Conservation (phyloP, 495 filamentous ascomycete genomes). For the Talaromyces proteolyticus region DNA sequence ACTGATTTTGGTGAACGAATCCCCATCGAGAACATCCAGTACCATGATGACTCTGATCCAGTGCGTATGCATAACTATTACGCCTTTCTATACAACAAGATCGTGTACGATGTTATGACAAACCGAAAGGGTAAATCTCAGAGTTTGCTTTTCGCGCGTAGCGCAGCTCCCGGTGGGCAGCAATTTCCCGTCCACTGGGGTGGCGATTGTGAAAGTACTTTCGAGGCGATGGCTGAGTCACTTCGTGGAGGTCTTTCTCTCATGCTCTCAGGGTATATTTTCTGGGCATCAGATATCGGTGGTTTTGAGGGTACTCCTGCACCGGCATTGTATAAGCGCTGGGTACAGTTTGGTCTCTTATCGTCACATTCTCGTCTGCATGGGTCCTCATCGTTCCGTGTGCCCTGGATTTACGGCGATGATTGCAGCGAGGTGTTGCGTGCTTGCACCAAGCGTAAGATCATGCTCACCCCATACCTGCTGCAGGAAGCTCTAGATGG, state of each 20-base stretch:
- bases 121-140: conserved; percentile 48
- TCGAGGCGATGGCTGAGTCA: conserved; percentile 67
- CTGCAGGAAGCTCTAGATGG: conserved; percentile 46
- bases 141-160: conserved; percentile 62
- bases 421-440: conserved; percentile 52
- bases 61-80: conserved; percentile 71
- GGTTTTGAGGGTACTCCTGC: conserved; percentile 65
- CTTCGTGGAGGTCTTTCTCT: conserved; percentile 61
- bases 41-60: conserved; percentile 52
- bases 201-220: conserved; percentile 67
- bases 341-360: conserved; percentile 65
- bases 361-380: conserved; percentile 63
- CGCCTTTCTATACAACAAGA: conserved; percentile 61
- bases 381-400: conserved; percentile 54
- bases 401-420: conserved; percentile 65
- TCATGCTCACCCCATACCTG: conserved; percentile 57
- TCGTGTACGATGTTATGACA: conserved; percentile 59
- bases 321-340: conserved; percentile 67
- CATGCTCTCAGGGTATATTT: conserved; percentile 58
- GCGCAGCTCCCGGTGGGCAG: conserved; percentile 62
- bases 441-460: conserved; percentile 54
- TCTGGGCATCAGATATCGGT: conserved; percentile 67
- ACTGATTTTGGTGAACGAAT: conserved; percentile 74
- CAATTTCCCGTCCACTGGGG: conserved; percentile 60
- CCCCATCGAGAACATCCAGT: conserved; percentile 52